phyloP scores from a whole-genome alignment of 83 land plant species.

The Larix sibirica region DNA sequence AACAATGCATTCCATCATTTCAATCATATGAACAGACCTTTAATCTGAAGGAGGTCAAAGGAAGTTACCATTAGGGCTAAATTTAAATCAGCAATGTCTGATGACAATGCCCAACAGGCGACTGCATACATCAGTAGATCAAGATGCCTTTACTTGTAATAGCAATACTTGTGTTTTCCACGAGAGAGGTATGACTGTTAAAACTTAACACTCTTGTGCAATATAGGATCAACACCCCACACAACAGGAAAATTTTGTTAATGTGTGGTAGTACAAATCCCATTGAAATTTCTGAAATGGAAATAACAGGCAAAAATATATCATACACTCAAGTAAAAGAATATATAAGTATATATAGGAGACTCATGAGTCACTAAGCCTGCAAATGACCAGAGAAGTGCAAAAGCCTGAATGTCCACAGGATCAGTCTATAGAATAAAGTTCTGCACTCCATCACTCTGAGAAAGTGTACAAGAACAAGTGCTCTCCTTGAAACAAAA shows the following conservation, averaged over 20 bases:
- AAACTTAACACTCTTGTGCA: background rate
- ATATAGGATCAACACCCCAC: background rate
- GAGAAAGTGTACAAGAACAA: background rate
- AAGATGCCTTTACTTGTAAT: background rate
- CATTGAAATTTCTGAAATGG: background rate
- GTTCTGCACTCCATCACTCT: background rate
- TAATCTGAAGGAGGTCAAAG: background rate
- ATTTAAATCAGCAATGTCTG: too few species aligned
- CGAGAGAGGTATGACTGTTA: background rate
- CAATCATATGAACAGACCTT: background rate
- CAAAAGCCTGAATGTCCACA: background rate
- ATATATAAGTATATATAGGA: background rate
- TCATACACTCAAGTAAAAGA: background rate
- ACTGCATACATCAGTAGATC: too few species aligned
- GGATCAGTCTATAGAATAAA: background rate
- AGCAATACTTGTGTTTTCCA: slow-evolving; percentile 1
- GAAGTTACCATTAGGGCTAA: background rate
- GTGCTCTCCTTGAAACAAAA: slow-evolving; percentile 2
- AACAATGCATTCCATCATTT: background rate
- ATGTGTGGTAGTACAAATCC: background rate
- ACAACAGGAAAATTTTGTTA: background rate
- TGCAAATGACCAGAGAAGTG: background rate
- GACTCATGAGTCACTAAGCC: background rate
- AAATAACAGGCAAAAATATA: background rate
- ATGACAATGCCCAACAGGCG: too few species aligned